Base-by-base conservation (phyloP, 1,284 basidiomycete genomes). In the Golubevia sp. region DNA sequence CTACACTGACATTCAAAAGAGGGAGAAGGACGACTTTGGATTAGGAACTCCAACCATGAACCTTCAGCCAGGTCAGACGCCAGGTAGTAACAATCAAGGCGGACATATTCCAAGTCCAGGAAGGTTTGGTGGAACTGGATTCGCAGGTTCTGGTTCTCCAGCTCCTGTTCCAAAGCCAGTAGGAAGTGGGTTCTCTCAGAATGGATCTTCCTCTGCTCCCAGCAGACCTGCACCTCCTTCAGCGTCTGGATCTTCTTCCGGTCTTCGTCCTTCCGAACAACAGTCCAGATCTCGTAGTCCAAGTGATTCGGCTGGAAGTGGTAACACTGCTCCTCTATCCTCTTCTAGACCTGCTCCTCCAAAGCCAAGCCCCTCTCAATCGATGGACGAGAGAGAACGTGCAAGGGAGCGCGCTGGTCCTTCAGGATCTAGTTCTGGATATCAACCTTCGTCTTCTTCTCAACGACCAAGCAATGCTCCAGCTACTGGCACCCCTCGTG, bases 1-100 rank as follows among this genome's bases (percentile, higher is more conserved):
- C 86, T 98, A 98, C 85, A 98, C 95, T 13, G 93, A 97, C 82
- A 94, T 94, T 76, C 94, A 97, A 86, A 94, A 94, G 84, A 89
- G 91, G n/a, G 92, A 92, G 66, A 85, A 91, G 78, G 93, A 95
- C 75, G 90, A 91, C 26, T 84, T 77, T 56, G 80, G 80, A n/a
- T 73, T 82, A n/a, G 80, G 77, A 48, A 70, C 74, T 0, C 75
- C 79, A 0, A 80, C 74, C 38, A 80, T 80, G 76, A 80, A 80
- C 57, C 38, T 82, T 24, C 79, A 78, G 52, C 57, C 79, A 15
- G 77, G 79, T 48, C 51, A 53, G 51, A 25, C 13, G n/a, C 51
- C 51, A 13, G 13, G 13, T 53, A 15, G 13, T 11, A 15, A 11
- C 13, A 25, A 30, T n/a, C n/a, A 11, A 15, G 24, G 24, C 13